These are phyloP conservation scores for Pyrenophora seminiperda DNA, from an alignment of 2,329 filamentous ascomycete genomes.

Conservation along the genomic window DNA sequence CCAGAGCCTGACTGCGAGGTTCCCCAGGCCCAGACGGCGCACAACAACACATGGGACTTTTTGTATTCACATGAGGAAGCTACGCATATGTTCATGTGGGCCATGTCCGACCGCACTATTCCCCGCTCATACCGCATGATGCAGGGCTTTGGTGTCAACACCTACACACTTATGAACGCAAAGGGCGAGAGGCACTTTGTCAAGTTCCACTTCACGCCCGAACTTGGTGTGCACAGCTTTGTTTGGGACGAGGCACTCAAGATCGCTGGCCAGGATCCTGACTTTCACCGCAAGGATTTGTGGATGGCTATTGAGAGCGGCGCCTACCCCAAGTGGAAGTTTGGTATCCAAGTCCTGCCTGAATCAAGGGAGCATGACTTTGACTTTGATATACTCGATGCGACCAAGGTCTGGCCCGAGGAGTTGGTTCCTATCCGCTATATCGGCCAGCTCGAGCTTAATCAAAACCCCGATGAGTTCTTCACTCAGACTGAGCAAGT, in stretches of 20 bases:
- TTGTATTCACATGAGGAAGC: constrained; percentile 68
- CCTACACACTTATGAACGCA: constrained; percentile 70
- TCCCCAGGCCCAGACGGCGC: constrained; percentile 71
- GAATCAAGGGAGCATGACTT: constrained; percentile 76
- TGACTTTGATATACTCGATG: constrained; percentile 83
- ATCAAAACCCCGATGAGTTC: constrained; percentile 79
- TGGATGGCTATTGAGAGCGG: constrained; percentile 74
- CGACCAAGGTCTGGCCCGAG: constrained; percentile 86
- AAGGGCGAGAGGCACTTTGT: constrained; percentile 73
- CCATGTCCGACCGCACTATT: constrained; percentile 75
- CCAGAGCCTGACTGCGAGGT: constrained; percentile 73
- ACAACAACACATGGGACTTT: constrained; percentile 82
- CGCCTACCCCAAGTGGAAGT: constrained; percentile 76
- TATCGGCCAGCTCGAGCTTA: constrained; percentile 79
- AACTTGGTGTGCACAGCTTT: constrained; percentile 75
- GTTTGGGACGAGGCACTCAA: constrained; percentile 83
- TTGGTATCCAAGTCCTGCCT: constrained; percentile 78
- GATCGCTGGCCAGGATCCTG: constrained; percentile 66
- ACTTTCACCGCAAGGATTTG: constrained; percentile 81
- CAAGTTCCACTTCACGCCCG: constrained; percentile 78
- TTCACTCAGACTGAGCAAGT: constrained; percentile 83
- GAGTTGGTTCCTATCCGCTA: constrained; percentile 75
- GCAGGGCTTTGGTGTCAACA: constrained; percentile 86
- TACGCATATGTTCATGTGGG: constrained; percentile 80
- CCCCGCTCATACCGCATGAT: constrained; percentile 81